Evolutionary conservation across 106 monocot species (phyloP).

Genomic region (Iris macrosiphon): DNA sequence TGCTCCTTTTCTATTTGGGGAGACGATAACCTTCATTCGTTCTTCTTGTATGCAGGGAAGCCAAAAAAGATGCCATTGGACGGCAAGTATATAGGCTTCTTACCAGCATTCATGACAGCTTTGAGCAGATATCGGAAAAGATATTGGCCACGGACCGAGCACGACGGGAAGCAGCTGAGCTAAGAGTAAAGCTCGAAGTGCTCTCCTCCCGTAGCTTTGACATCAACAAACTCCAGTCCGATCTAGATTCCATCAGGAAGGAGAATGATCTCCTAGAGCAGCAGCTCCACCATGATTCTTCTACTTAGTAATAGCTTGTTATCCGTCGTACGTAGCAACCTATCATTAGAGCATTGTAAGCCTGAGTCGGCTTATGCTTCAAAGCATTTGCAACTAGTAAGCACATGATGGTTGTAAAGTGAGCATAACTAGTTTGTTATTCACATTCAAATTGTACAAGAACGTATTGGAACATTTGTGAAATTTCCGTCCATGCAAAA

Average conservation of each 20-base stretch:
- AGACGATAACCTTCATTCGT: too few species aligned
- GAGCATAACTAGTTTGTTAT: too few species aligned
- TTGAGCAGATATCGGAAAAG: constrained; percentile 31
- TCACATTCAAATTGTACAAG: too few species aligned
- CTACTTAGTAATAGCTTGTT: too few species aligned
- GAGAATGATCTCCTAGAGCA: constrained; percentile 30
- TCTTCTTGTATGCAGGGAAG: constrained; percentile 12
- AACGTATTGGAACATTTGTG: too few species aligned
- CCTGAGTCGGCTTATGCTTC: too few species aligned
- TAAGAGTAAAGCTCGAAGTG: constrained; percentile 21
- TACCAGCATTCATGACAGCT: constrained; percentile 31
- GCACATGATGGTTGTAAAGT: too few species aligned
- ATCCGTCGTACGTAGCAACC: too few species aligned
- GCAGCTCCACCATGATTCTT: background rate
- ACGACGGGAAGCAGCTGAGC: constrained; percentile 25
- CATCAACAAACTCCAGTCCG: constrained; percentile 29
- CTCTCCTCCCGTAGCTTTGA: constrained; percentile 19
- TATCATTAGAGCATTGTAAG: too few species aligned
- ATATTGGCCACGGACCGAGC: constrained; percentile 28
- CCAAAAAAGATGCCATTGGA: constrained; percentile 23
- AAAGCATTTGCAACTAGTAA: too few species aligned
- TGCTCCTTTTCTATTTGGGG: too few species aligned
- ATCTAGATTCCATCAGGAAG: constrained; percentile 27
- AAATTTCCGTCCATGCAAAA: too few species aligned
- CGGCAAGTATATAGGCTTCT: constrained; percentile 37